Base-by-base conservation (phyloP, 2,329 filamentous ascomycete genomes). In the Didymellaceae sp. region DNA sequence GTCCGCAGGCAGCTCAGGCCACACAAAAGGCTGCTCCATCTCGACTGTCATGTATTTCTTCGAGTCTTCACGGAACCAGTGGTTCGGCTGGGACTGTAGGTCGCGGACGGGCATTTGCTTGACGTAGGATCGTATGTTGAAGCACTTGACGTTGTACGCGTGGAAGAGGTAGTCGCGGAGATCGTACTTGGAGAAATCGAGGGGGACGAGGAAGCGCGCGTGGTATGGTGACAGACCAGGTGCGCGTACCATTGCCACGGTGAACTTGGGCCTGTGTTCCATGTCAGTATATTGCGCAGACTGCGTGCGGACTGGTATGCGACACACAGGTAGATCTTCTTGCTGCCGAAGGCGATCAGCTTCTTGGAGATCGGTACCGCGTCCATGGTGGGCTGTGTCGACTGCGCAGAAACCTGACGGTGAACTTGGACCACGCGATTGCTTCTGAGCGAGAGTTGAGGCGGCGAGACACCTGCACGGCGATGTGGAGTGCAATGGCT, bases 11-110 rank as follows among this genome's bases (percentile, higher is more conserved):
- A 79, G 74, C 58, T 85, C 82, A 1, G 94, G 94, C 88, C 90
- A 97, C 48, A 89, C 85, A 77, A 99, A 99, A 4, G 92, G 90
- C 78, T 87, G 79, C 55, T 82, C 84, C 78, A 99, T 83, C 80
- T 97, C 90, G 34, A 95, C 90, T 32, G 89, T 96, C 94, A 99
- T 99, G 74, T 87, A 89, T 83, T 99, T 99, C 67, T 86, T 82
- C 40, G 86, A 78, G 58, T 83, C 80, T 20, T 89, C 88, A 18
- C 93, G 84, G 73, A 85, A 87, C 79, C 85, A 86, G 55, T 81
- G 80, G 54, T 82, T 65, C 74, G 79, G 65, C 52, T 72, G 68
- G 69, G 69, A 72, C 72, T 62, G 74, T 54, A 78, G 77, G 58
- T 83, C 82, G 49, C 82, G 82, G 26, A 87, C 73, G 37, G 82